Conservation (phyloP, 2,329 filamentous ascomycete species). For the Colletotrichum spinosum region DNA sequence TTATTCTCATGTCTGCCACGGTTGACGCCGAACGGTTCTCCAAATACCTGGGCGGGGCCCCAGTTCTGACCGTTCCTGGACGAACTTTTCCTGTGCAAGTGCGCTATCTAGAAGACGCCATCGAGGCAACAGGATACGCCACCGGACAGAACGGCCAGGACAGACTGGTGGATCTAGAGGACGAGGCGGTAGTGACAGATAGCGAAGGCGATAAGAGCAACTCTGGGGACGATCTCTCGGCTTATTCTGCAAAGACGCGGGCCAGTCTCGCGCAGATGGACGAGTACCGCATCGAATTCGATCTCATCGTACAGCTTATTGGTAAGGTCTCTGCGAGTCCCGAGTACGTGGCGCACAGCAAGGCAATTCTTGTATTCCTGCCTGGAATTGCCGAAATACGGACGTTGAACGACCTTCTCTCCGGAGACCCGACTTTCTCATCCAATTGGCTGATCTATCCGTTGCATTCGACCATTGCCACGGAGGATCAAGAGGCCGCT, state of each 20-base stretch:
- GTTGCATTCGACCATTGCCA: conserved; percentile 93
- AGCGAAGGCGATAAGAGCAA: conserved; percentile 58
- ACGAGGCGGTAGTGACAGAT: conserved; percentile 65
- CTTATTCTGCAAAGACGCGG: conserved; percentile 82
- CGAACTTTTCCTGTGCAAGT: conserved; percentile 93
- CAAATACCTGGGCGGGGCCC: conserved; percentile 85
- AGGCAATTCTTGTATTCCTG: conserved; percentile 92
- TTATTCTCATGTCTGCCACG: conserved; percentile 97
- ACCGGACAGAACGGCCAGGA: conserved; percentile 57
- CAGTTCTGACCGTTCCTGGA: conserved; percentile 90
- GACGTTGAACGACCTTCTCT: conserved; percentile 85
- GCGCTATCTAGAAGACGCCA: conserved; percentile 89
- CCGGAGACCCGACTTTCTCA: conserved; percentile 80
- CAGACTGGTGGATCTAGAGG: conserved; percentile 72
- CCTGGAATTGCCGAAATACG: conserved; percentile 95
- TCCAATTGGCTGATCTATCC: conserved; percentile 87
- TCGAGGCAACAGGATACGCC: conserved; percentile 85
- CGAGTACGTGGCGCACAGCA: conserved; percentile 78
- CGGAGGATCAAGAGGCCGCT: conserved; percentile 94
- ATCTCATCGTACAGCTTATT: conserved; percentile 84
- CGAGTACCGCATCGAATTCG: conserved; percentile 92
- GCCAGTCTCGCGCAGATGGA: conserved; percentile 82
- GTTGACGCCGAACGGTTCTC: conserved; percentile 95
- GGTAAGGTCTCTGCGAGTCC: conserved; percentile 78
- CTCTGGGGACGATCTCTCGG: conserved; percentile 67